Evolutionary conservation across 352 stramenopile genomes (phyloP).

Genomic region (Phytophthora pseudosyringae): DNA sequence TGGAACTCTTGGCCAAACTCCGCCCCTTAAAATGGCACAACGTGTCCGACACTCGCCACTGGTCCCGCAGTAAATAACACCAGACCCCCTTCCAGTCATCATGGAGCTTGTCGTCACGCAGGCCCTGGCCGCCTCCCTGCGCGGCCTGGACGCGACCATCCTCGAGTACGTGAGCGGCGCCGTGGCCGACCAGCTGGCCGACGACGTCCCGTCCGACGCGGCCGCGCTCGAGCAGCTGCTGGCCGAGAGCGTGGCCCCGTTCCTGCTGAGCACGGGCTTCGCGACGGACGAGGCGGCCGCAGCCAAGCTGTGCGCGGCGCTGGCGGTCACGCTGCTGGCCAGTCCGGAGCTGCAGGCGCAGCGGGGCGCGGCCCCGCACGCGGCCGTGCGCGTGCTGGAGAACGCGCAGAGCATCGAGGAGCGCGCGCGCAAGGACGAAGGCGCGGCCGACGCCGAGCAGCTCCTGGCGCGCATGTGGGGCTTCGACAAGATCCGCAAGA

Average conservation of each 20-base stretch:
- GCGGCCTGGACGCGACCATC: conserved; percentile 67
- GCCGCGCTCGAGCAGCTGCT: conserved; percentile 52
- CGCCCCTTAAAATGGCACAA: too few species aligned
- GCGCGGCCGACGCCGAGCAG: conserved; percentile 60
- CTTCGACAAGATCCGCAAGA: conserved; percentile 85
- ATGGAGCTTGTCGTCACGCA: conserved; percentile 62
- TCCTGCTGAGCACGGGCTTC: conserved; percentile 67
- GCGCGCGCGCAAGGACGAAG: conserved; percentile 53
- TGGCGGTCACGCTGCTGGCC: conserved; percentile 46
- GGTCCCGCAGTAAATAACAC: too few species aligned
- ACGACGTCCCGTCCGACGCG: conserved; percentile 42
- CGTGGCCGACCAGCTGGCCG: conserved; percentile 50
- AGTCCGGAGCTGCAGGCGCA: conserved; percentile 38
- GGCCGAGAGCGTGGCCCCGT: conserved; percentile 70
- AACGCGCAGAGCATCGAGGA: conserved; percentile 80
- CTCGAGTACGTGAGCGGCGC: conserved; percentile 76
- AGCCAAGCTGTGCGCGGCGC: conserved; percentile 41
- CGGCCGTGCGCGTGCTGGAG: conserved; percentile 63
- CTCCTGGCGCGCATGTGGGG: conserved; percentile 87
- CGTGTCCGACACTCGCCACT: too few species aligned
- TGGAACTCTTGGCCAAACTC: too few species aligned
- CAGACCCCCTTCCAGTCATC: too few species aligned
- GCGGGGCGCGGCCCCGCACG: conserved; percentile 28
- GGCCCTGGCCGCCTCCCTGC: conserved; percentile 57
- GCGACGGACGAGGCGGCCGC: conserved; percentile 50